Base-by-base conservation (phyloP, 768 basidiomycete genomes). In the Tricholoma flavovirens region DNA sequence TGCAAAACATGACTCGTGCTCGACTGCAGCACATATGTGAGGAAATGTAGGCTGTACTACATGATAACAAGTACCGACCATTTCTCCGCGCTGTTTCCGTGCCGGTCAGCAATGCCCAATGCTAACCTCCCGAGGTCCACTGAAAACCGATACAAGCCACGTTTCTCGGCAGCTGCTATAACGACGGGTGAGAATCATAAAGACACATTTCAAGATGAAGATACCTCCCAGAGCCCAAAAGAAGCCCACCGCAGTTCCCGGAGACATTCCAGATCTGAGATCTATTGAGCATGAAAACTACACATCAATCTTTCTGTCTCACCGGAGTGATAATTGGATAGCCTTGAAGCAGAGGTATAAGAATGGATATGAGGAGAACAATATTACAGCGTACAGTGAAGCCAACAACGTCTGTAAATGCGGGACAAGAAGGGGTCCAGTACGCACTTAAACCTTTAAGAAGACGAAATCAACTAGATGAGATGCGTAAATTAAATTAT, bases 221-320 rank as follows among this genome's bases (percentile, higher is more conserved):
- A 42, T 62, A 84, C 85, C 83, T 66, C 80, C 82, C 5, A 86
- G 70, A 12, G 82, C 79, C 84, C 84, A 88, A 64, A 88, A 86
- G 68, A 90, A 86, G 5, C 88, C 88, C 15, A 86, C 68, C 0
- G 84, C 81, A 7, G 84, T 83, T 4, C 85, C 85, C 14, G 86
- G 79, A 6, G 83, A 78, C 75, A 90, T 84, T 5, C 87, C 88
- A 54, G 77, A 80, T 24, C 84, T 87, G 53, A 35, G 12, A 4
- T 59, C 30, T 26, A 17, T n/a, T 57, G n/a, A 46, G 49, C 6
- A 49, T n/a, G 48, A 24, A 38, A 19, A 33, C 35, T 49, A 19
- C 14, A 10, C 35, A 8, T 3, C 21, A 60, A 14, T 54, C 70
- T 63, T 61, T 55, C 69, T 38, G 66, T 49, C 46, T 48, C 29